A percentile compares a stretch with the other conserved stretches of the same genome.
Conservation (phyloP, 2,329 filamentous ascomycete genomes). For the Incumbomyces delicatus region DNA sequence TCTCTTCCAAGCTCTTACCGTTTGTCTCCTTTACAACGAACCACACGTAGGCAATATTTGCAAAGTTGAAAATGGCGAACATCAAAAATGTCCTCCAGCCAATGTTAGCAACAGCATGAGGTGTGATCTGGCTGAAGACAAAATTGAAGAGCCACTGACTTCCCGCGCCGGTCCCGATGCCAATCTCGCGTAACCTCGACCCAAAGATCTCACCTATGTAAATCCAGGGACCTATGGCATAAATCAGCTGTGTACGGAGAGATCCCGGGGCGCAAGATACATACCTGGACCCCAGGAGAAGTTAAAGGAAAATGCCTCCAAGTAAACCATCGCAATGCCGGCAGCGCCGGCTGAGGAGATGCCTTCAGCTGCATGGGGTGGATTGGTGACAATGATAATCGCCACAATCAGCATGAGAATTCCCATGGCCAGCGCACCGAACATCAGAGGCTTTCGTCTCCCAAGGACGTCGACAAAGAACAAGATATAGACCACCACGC, state of each 20-base stretch:
- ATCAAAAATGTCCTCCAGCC: conserved; percentile 43
- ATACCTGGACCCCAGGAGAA: conserved; percentile 28
- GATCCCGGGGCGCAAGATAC: not conserved
- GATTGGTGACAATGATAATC: conserved; percentile 38
- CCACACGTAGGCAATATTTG: conserved; percentile 36
- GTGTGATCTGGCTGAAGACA: conserved; percentile 32
- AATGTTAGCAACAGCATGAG: conserved; percentile 36
- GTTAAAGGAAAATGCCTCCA: conserved; percentile 36
- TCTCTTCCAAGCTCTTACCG: conserved; percentile 37
- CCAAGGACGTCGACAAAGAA: conserved; percentile 43
- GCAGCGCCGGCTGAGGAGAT: conserved; percentile 34
- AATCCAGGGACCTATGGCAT: conserved; percentile 23
- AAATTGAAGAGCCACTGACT: conserved; percentile 34
- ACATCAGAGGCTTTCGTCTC: conserved; percentile 40
- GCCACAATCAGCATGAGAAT: conserved; percentile 45
- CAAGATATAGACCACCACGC: conserved; percentile 38
- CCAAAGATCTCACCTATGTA: conserved; percentile 31
- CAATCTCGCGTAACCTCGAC: conserved; percentile 30
- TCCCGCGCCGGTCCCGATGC: conserved; percentile 30
- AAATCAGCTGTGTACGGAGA: conserved; percentile 15
- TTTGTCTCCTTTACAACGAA: conserved; percentile 35
- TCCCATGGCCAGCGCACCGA: conserved; percentile 42
- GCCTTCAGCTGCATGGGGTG: conserved; percentile 27
- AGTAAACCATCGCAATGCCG: conserved; percentile 43
- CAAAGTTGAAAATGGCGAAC: conserved; percentile 41